Evolutionary conservation across 106 monocot species (phyloP), one percentile per base, ranked within the genome.

Genomic region (Gastrodia elata): DNA sequence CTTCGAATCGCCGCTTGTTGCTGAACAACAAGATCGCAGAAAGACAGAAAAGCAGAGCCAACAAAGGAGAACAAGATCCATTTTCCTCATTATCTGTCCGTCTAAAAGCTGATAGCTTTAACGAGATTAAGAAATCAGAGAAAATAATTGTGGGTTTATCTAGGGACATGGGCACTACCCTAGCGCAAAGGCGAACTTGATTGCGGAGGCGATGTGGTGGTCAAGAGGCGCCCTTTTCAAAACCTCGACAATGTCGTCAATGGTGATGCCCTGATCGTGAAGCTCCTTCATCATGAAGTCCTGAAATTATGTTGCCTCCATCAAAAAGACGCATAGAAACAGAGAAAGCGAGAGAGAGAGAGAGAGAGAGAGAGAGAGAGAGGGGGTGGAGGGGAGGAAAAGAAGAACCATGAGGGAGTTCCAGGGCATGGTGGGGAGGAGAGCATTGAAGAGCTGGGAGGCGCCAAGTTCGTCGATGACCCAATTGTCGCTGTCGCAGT

Each of bases 401-500:
- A 11, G 20, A 28, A 35, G 37, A 38, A 67, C 90, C 85, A 94
- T 87, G 73, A 76, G 73, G 25, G 91, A 16, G 64, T 89, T 94
- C 89, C 91, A 94, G 0, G 91, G 83, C 85, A 87, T 83, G 67
- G 81, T 76, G 16, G 70, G 84, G 22, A 87, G 88, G 16, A 94
- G 88, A 2, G 68, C 39, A 0, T 87, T 85, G 75, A 94, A 94
- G 49, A 72, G 37, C 35, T 80, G 68, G 25, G 82, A 82, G 46
- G 70, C 82, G 39, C 91, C 86, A 5, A 94, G 86, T 22, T 55
- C 74, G 32, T 89, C 85, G 7, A 94, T 61, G 28, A 94, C 87
- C 91, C 91, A 94, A 72, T 87, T 85, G 68, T 94, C 94, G 76
- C 89, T 94, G 76, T 94, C 94, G 82, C 91, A 87, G 74, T 89